A percentile compares a stretch with the other conserved stretches of the same genome.
Conservation (phyloP, 2,329 filamentous ascomycete species). For the Alternaria burnsii region DNA sequence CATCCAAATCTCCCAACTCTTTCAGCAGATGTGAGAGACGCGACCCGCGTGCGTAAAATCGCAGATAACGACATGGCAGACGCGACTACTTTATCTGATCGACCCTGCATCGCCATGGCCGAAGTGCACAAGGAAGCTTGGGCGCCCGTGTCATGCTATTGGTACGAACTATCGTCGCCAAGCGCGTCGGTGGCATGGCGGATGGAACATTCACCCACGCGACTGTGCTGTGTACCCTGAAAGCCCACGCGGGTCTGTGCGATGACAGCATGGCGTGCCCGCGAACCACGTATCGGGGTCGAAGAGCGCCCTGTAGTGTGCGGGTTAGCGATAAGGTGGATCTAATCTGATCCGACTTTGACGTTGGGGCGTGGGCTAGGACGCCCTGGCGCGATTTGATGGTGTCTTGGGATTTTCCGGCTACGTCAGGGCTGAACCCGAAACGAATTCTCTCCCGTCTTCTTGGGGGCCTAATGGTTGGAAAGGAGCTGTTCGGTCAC, state of each 20-base stretch:
- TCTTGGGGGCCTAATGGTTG: neutral
- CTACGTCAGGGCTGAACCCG: conserved; percentile 17
- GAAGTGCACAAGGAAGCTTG: neutral
- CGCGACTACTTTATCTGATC: conserved; percentile 14
- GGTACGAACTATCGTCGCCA: conserved; percentile 12
- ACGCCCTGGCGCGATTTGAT: neutral
- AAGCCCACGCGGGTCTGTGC: neutral
- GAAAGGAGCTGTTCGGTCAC: neutral
- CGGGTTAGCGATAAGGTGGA: conserved; percentile 3
- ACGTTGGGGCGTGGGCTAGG: neutral
- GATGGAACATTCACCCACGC: conserved; percentile 4
- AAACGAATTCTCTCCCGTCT: neutral
- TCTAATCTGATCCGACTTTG: conserved; percentile 20
- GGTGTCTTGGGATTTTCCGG: conserved; percentile 5
- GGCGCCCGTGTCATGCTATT: conserved; percentile 6
- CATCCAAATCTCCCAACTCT: neutral
- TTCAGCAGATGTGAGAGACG: neutral
- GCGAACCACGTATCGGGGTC: neutral
- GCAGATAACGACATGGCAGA: neutral
- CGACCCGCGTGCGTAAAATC: neutral
- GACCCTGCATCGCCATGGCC: conserved; percentile 10
- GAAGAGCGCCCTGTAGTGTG: neutral
- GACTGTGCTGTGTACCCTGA: neutral
- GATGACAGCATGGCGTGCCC: conserved; percentile 10
- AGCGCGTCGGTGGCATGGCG: conserved; percentile 14